Percentiles rank a stretch among this genome's conserved stretches.
phyloP scores from a whole-genome alignment of 768 basidiomycete genomes.

The Pisolithus microcarpus region DNA sequence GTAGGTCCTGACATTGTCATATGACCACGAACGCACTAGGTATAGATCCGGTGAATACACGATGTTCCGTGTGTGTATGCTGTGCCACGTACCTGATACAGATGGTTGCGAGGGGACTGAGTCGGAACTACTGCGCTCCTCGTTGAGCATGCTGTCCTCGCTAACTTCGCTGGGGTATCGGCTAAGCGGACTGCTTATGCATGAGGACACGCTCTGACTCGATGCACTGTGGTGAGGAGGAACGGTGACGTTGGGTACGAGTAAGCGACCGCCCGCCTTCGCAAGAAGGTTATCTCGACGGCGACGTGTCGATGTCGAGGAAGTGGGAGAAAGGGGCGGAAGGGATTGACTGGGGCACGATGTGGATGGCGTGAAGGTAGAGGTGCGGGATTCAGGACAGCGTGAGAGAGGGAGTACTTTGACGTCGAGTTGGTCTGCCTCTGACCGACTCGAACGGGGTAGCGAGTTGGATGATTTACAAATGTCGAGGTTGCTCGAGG shows the following conservation, averaged over 20 bases:
- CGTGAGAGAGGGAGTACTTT: constrained; percentile 53
- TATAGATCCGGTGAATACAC: constrained; percentile 4
- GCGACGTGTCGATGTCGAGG: constrained; percentile 28
- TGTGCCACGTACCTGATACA: constrained; percentile 43
- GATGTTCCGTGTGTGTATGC: neutral
- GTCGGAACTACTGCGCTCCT: constrained; percentile 16
- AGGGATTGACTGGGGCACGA: constrained; percentile 32
- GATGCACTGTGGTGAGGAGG: constrained; percentile 29
- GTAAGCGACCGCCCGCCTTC: constrained; percentile 54
- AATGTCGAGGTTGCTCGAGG: constrained; percentile 26
- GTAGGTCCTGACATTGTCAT: constrained; percentile 66
- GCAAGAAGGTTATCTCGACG: constrained; percentile 49
- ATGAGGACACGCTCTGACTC: constrained; percentile 25
- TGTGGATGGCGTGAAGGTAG: constrained; percentile 29
- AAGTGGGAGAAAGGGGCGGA: constrained; percentile 29
- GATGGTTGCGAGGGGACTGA: constrained; percentile 32
- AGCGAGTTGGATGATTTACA: constrained; percentile 21
- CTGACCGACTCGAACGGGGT: constrained; percentile 25
- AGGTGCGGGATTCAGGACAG: constrained; percentile 45
- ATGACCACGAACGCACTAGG: constrained; percentile 67
- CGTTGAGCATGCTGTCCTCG: constrained; percentile 26
- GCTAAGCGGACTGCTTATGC: constrained; percentile 33
- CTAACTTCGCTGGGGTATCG: constrained; percentile 36
- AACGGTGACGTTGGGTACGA: constrained; percentile 41
- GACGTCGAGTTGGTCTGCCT: constrained; percentile 42